Evolutionary conservation across 2,329 filamentous ascomycete species (phyloP), one percentile per base, ranked within the genome.

Genomic region (Penicillium sumatraense): DNA sequence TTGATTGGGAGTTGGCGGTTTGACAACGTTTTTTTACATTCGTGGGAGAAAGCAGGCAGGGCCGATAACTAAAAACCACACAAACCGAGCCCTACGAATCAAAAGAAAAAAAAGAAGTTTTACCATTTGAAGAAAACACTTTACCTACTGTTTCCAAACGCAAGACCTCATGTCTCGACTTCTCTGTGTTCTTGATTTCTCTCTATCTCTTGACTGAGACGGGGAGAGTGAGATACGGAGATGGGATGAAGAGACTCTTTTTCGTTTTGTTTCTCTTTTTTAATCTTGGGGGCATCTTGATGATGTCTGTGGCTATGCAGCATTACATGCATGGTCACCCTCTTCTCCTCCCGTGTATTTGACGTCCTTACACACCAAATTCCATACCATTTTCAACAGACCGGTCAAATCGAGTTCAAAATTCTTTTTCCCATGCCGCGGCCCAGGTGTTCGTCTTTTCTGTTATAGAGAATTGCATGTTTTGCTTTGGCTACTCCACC

Each of bases 1-100:
- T 70, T 68, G 69, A 72, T 64, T 69, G 64, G 65, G 69, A 72
- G 69, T 72, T 73, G 66, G 68, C 64, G 66, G 70, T 69, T 72
- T 72, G 38, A 70, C 72, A 68, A 72, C 70, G 68, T 59, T 64
- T 58, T 62, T 42, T 20, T 16, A 42, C 50, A 58, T 72, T 73
- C 67, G 67, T 71, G 69, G 70, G 69, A 71, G 69, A 65, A 72
- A 72, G 66, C 38, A 42, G 69, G 40, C 69, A 70, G 70, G 70
- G 70, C 68, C 69, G 61, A 53, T 58, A 56, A 49, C 47, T 48
- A 62, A 64, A n/a, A 69, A 46, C 27, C 9, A 13, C 40, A 44
- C 40, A 31, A 38, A 46, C 42, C 42, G 38, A 46, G 69, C 70
- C 70, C 68, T 70, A 72, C 68, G 70, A 72, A 72, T 72, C 65